Conservation (phyloP, 2,329 filamentous ascomycete species). For the Botrytis pseudocinerea region DNA sequence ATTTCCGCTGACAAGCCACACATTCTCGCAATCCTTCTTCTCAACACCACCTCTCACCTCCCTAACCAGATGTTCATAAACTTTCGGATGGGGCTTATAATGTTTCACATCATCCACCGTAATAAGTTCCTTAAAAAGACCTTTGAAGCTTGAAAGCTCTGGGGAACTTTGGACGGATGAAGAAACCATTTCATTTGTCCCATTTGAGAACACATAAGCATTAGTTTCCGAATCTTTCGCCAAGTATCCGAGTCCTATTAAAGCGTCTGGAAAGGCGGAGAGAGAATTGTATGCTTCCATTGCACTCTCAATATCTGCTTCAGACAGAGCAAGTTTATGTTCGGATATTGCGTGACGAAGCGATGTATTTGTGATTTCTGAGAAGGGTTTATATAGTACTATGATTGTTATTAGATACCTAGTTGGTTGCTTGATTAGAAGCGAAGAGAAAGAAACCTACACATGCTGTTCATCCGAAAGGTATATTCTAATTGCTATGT, state of each 20-base stretch:
- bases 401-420: constrained; percentile 6
- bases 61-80: constrained; percentile 54
- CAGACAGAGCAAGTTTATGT: constrained; percentile 48
- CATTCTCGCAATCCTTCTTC: constrained; percentile 45
- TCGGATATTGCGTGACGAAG: constrained; percentile 66
- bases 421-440: background rate
- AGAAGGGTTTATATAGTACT: constrained; percentile 65
- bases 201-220: constrained; percentile 70
- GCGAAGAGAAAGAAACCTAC: constrained; percentile 45
- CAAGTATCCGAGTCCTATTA: constrained; percentile 52
- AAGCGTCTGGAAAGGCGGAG: constrained; percentile 64
- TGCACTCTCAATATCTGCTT: constrained; percentile 49
- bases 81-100: constrained; percentile 65
- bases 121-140: constrained; percentile 54
- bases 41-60: constrained; percentile 40
- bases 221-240: constrained; percentile 41
- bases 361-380: constrained; percentile 60
- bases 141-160: constrained; percentile 51
- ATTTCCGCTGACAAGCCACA: constrained; percentile 73
- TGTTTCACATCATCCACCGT: constrained; percentile 59
- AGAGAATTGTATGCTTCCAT: constrained; percentile 67
- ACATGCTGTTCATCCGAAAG: constrained; percentile 75
- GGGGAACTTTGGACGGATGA: constrained; percentile 59
- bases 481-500: constrained; percentile 69
- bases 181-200: constrained; percentile 62